Evolutionary conservation across 2,329 filamentous ascomycete species (phyloP).

Genomic region (Phyllosticta ampelicida): DNA sequence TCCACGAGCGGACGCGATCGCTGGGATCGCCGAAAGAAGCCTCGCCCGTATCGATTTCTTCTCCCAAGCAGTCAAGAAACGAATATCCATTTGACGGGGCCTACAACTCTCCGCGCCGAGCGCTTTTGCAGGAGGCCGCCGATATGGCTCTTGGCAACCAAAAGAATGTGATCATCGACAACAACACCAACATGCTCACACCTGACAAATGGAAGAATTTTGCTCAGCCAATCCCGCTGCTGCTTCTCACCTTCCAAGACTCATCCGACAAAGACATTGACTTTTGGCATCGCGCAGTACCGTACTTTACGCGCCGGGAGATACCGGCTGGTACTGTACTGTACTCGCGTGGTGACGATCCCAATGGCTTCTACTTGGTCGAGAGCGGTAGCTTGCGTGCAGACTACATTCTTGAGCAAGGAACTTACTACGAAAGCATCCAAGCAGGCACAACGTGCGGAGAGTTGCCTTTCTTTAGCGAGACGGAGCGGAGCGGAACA

Average conservation of each 20-base stretch:
- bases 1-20: slow-evolving; percentile 31
- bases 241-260: slow-evolving; percentile 91
- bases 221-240: slow-evolving; percentile 78
- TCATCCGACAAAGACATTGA: slow-evolving; percentile 79
- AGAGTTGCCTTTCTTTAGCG: slow-evolving; percentile 90
- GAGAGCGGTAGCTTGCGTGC: slow-evolving; percentile 81
- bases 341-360: slow-evolving; percentile 63
- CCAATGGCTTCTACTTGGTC: slow-evolving; percentile 80
- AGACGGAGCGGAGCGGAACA: slow-evolving; percentile 77
- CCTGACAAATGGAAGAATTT: slow-evolving; percentile 71
- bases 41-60: slow-evolving; percentile 24
- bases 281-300: slow-evolving; percentile 77
- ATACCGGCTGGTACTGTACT: slow-evolving; percentile 60
- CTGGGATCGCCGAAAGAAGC: slow-evolving; percentile 34
- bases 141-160: slow-evolving; percentile 57
- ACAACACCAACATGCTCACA: slow-evolving; percentile 32
- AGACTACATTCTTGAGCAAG: slow-evolving; percentile 86
- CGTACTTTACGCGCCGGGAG: slow-evolving; percentile 63
- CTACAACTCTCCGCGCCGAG: slow-evolving; percentile 68
- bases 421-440: slow-evolving; percentile 80
- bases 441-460: slow-evolving; percentile 91
- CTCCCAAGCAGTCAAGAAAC: slow-evolving; percentile 13
- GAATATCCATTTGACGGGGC: slow-evolving; percentile 39
- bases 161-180: slow-evolving; percentile 9
- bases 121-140: slow-evolving; percentile 68